These are phyloP conservation scores for Hypoxylon rubiginosum DNA, from an alignment of 2,329 filamentous ascomycete genomes.

Conservation along the genomic window DNA sequence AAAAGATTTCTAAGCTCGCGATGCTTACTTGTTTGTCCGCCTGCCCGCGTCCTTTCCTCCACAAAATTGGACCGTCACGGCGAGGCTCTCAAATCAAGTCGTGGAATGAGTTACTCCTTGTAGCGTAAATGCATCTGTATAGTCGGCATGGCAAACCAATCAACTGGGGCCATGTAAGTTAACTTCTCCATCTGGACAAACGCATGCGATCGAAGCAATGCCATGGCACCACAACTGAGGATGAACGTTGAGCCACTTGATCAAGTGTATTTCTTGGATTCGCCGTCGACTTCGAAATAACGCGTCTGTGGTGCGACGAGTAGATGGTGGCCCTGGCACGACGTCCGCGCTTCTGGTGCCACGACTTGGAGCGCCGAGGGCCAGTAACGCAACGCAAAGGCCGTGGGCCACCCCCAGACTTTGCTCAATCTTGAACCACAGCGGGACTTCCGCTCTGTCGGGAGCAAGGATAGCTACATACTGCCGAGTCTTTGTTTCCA, in stretches of 20 bases:
- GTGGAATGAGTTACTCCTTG: conserved; percentile 16
- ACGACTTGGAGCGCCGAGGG: conserved; percentile 32
- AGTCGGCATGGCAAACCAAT: conserved; percentile 33
- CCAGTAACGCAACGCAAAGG: conserved; percentile 22
- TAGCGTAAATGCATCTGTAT: conserved; percentile 25
- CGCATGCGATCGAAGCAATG: conserved; percentile 32
- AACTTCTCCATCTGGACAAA: conserved; percentile 29
- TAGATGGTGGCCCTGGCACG: conserved; percentile 26
- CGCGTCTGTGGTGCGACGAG: conserved; percentile 24
- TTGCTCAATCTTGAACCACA: conserved; percentile 37
- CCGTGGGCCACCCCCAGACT: conserved; percentile 37
- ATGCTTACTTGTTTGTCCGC: conserved; percentile 17
- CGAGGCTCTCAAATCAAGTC: conserved; percentile 23
- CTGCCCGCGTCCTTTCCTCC: conserved; percentile 17
- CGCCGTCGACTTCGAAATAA: conserved; percentile 26
- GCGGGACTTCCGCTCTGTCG: conserved; percentile 41
- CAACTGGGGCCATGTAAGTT: conserved; percentile 38
- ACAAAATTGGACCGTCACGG: conserved; percentile 20
- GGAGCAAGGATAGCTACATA: conserved; percentile 35
- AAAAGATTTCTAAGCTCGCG: conserved; percentile 12
- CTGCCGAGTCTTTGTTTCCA: conserved; percentile 6
- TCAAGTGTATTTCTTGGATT: conserved; percentile 22
- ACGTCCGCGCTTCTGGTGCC: conserved; percentile 33
- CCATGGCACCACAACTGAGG: conserved; percentile 32
- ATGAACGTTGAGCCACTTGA: conserved; percentile 25